Evolutionary conservation across 306 rosid genomes (phyloP).

Genomic region (Datisca glomerata): DNA sequence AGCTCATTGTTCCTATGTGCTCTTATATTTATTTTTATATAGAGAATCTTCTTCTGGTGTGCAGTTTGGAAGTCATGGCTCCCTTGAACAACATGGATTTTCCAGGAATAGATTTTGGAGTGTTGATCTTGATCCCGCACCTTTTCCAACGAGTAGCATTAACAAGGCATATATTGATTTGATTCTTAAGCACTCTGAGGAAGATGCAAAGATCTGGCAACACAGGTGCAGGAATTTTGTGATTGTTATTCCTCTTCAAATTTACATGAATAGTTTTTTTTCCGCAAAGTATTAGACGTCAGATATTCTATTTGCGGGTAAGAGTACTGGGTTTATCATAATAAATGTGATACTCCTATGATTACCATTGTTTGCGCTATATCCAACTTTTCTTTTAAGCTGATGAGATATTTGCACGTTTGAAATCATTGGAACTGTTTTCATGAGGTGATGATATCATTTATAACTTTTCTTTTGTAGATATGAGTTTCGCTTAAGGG

Average conservation of each 20-base stretch:
- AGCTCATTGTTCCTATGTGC: conserved; percentile 11
- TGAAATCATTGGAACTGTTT: too few species aligned
- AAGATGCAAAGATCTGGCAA: conserved; percentile 79
- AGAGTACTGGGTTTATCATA: too few species aligned
- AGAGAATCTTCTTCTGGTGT: conserved; percentile 21
- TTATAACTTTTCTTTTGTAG: not conserved
- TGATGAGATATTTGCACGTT: too few species aligned
- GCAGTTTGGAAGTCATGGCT: conserved; percentile 67
- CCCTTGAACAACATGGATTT: conserved; percentile 76
- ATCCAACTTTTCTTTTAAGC: too few species aligned
- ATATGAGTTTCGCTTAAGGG: conserved; percentile 1
- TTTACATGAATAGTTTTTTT: too few species aligned
- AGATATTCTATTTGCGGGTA: too few species aligned
- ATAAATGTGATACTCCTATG: too few species aligned
- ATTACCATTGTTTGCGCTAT: too few species aligned
- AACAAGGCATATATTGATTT: conserved; percentile 67
- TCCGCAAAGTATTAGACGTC: too few species aligned
- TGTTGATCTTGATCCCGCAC: conserved; percentile 55
- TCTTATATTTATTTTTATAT: conserved; percentile 15
- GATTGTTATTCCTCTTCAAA: too few species aligned
- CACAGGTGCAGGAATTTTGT: conserved; percentile 47
- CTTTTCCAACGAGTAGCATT: conserved; percentile 46
- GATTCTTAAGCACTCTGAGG: conserved; percentile 73
- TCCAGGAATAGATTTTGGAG: conserved; percentile 75
- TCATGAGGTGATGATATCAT: too few species aligned